phyloP scores from a whole-genome alignment of 495 filamentous ascomycete genomes.

The Daldinia childiae region DNA sequence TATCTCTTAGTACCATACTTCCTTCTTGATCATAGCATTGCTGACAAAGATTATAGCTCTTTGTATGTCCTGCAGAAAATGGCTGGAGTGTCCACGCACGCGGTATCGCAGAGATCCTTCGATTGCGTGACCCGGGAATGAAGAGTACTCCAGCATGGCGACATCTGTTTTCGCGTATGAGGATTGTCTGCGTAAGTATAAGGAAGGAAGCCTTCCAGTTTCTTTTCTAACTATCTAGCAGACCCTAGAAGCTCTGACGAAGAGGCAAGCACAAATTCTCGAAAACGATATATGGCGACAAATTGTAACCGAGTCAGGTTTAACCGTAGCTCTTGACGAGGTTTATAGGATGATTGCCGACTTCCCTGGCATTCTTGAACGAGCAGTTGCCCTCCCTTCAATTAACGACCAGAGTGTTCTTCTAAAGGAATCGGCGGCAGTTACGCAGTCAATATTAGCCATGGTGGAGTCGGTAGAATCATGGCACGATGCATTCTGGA shows the following conservation, averaged over 20 bases:
- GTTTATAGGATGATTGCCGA: constrained; percentile 24
- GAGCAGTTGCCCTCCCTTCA: constrained; percentile 16
- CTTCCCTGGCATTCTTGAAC: constrained; percentile 22
- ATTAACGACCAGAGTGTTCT: constrained; percentile 12
- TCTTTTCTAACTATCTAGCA: constrained; percentile 16
- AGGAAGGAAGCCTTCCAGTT: not conserved
- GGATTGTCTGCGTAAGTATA: constrained; percentile 26
- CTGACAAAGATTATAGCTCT: constrained; percentile 17
- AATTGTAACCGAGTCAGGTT: constrained; percentile 20
- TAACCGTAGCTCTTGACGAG: constrained; percentile 20
- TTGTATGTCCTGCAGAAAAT: constrained; percentile 23
- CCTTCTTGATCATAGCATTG: not conserved
- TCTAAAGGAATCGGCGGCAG: constrained; percentile 13
- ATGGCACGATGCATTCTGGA: constrained; percentile 28
- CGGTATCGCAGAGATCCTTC: constrained; percentile 26
- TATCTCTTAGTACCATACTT: not conserved
- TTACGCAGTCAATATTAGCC: constrained; percentile 2
- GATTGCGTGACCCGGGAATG: constrained; percentile 21
- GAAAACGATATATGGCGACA: constrained; percentile 26
- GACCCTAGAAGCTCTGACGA: constrained; percentile 28
- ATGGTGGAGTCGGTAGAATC: constrained; percentile 16
- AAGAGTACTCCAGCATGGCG: constrained; percentile 29
- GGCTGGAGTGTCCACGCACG: constrained; percentile 30
- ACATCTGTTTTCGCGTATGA: constrained; percentile 31
- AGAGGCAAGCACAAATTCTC: constrained; percentile 23